Evolutionary conservation across 495 filamentous ascomycete genomes (phyloP).

Genomic region (Symbiotaphrina buchneri): DNA sequence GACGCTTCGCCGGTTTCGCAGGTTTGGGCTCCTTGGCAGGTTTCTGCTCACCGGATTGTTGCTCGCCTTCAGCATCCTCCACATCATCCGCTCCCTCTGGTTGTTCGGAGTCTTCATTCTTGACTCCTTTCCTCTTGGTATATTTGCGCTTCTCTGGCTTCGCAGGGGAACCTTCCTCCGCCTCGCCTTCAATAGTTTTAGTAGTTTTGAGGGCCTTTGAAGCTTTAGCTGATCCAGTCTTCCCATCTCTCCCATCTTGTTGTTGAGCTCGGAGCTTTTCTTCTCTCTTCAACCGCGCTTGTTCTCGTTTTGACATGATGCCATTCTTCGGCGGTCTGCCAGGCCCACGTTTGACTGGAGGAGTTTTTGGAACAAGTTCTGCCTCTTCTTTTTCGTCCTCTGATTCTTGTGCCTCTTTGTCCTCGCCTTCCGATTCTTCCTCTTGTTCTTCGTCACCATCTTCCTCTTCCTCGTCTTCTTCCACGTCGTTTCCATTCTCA

Average conservation of each 20-base stretch:
- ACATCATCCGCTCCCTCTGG: constrained; percentile 20
- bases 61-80: constrained; percentile 10
- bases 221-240: constrained; percentile 28
- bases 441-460: constrained; percentile 12
- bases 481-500: constrained; percentile 2
- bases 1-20: constrained; percentile 33
- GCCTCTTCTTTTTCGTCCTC: constrained; percentile 18
- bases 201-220: constrained; percentile 61
- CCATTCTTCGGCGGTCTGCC: constrained; percentile 82
- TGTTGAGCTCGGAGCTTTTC: constrained; percentile 11
- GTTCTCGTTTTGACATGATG: constrained; percentile 74
- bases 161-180: constrained; percentile 26
- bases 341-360: constrained; percentile 49
- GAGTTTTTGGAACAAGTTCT: constrained; percentile 14
- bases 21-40: constrained; percentile 31
- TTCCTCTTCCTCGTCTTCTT: constrained; percentile 11
- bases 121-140: constrained; percentile 47
- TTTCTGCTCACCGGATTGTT: constrained; percentile 10
- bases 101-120: constrained; percentile 25
- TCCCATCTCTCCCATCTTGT: constrained; percentile 8
- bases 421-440: constrained; percentile 6
- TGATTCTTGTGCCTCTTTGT: constrained; percentile 12
- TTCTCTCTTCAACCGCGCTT: constrained; percentile 40
- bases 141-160: constrained; percentile 59
- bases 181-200: constrained; percentile 35